These are phyloP conservation scores for Colletotrichum sp. DNA, from an alignment of 2,329 filamentous ascomycete species.

Conservation along the genomic window DNA sequence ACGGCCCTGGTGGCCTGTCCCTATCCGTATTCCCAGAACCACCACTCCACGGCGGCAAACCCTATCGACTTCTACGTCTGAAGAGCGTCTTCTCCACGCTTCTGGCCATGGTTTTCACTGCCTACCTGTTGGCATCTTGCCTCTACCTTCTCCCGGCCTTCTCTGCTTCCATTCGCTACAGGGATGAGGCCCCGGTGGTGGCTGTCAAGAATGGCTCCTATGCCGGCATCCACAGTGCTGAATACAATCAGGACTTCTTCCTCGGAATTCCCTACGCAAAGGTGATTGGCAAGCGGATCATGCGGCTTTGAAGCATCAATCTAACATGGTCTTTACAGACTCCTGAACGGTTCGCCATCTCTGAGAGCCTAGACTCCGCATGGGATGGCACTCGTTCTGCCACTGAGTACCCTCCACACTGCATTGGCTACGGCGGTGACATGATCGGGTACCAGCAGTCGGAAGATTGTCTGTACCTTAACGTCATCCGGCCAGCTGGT, in stretches of 20 bases:
- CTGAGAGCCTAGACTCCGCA: constrained; percentile 50
- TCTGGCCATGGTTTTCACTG: constrained; percentile 2
- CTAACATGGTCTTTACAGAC: constrained; percentile 31
- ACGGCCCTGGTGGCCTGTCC: not conserved
- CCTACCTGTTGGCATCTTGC: not conserved
- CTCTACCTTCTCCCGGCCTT: constrained; percentile 1
- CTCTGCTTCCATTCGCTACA: not conserved
- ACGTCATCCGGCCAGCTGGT: constrained; percentile 61
- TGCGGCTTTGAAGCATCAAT: constrained; percentile 17
- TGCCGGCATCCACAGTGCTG: constrained; percentile 35
- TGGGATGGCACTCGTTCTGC: constrained; percentile 48
- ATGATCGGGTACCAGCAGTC: constrained; percentile 25
- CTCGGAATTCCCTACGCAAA: constrained; percentile 56
- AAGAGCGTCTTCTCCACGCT: not conserved
- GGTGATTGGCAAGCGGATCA: not conserved
- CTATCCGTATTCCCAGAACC: not conserved
- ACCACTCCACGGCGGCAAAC: not conserved
- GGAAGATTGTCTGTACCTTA: constrained; percentile 68
- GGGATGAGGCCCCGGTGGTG: constrained; percentile 6
- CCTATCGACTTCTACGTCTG: not conserved
- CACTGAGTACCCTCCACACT: constrained; percentile 48
- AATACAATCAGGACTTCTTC: constrained; percentile 51
- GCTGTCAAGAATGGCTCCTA: constrained; percentile 33
- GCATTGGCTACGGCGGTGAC: constrained; percentile 52
- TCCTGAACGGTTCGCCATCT: constrained; percentile 51